phyloP scores from a whole-genome alignment of 75 land plant species.

The Sequoiadendron giganteum region DNA sequence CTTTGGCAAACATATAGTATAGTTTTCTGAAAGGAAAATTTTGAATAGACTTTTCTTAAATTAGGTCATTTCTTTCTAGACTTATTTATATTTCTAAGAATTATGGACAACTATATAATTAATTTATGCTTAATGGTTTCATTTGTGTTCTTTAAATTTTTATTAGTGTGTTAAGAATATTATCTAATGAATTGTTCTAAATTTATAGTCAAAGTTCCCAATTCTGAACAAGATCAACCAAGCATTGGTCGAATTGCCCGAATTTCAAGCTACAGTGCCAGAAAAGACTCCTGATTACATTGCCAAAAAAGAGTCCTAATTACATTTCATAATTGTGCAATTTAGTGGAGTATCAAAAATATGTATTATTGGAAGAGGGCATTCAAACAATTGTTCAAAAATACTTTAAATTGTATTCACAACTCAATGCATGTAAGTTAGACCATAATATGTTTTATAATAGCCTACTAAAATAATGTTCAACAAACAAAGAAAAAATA shows the following conservation, averaged over 20 bases:
- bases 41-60: neutral
- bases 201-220: conserved; percentile 56
- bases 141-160: no score
- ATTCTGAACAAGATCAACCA: conserved; percentile 35
- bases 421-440: neutral
- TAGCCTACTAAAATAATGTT: neutral
- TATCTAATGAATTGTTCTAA: neutral
- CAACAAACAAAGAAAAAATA: neutral
- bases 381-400: neutral
- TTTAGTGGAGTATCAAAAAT: neutral
- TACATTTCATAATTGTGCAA: neutral
- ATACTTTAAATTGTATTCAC: neutral
- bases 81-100: neutral
- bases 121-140: neutral
- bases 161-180: neutral
- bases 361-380: neutral
- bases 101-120: neutral
- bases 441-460: neutral
- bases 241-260: conserved; percentile 50
- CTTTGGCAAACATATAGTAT: no score
- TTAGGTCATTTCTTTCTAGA: neutral
- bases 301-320: no score
- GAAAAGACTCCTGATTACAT: conserved; percentile 62
- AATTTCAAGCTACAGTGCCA: conserved; percentile 55
- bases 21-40: no score